Conservation (phyloP, 257 asterid genomes). For the Fraxinus pennsylvanica region DNA sequence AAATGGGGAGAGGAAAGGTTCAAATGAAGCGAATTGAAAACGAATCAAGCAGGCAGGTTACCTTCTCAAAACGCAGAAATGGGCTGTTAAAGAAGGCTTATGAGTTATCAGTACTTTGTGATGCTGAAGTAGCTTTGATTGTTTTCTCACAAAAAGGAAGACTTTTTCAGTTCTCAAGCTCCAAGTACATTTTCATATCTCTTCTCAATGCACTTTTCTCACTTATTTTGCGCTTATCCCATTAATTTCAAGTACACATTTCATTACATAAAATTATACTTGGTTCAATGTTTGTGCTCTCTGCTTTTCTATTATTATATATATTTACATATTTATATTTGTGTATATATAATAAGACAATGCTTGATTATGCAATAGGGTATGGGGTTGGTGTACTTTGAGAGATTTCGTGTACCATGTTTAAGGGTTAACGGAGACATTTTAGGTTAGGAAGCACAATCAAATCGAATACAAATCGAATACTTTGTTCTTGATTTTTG, state of each 20-base stretch:
- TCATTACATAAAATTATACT: slow-evolving; percentile 2
- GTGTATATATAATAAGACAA: too few relatives aligned
- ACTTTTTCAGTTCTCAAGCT: slow-evolving; percentile 60
- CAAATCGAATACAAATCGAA: too few relatives aligned
- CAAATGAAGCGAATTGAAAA: slow-evolving; percentile 68
- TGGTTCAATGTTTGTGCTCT: slow-evolving; percentile 23
- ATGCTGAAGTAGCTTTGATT: slow-evolving; percentile 71
- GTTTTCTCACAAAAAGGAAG: slow-evolving; percentile 76
- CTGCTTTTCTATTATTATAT: not conserved
- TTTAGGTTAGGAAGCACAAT: too few relatives aligned
- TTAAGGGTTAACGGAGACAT: too few relatives aligned
- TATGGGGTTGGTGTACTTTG: slow-evolving; percentile 17
- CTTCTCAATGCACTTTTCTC: not conserved
- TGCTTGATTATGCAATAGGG: not conserved
- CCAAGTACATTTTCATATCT: slow-evolving; percentile 43
- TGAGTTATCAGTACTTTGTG: slow-evolving; percentile 73
- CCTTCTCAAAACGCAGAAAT: slow-evolving; percentile 66
- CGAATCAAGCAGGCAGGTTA: slow-evolving; percentile 63
- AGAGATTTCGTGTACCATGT: too few relatives aligned
- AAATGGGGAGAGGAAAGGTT: slow-evolving; percentile 80
- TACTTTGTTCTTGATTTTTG: too few relatives aligned
- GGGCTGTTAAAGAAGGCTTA: slow-evolving; percentile 75
- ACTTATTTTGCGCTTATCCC: not conserved
- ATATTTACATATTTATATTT: too few relatives aligned
- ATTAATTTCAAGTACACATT: not conserved